A percentile compares a stretch with the other conserved stretches of the same genome.
phyloP scores from a whole-genome alignment of 495 filamentous ascomycete genomes.

The Alectoria sarmentosa region DNA sequence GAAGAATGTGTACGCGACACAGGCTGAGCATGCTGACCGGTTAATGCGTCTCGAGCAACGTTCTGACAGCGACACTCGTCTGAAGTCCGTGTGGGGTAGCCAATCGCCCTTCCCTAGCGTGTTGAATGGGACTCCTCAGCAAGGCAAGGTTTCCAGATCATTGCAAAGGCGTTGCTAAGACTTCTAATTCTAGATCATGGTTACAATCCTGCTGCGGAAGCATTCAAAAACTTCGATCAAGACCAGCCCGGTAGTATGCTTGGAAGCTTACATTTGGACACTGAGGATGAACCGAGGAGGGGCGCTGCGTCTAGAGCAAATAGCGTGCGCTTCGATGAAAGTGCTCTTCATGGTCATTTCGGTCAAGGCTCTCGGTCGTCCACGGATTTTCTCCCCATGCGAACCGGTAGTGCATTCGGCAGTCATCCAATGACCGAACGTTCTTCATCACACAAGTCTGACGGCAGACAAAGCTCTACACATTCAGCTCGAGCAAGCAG shows the following conservation, averaged over 20 bases:
- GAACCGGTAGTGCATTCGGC: conserved; percentile 75
- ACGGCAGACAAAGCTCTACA: conserved; percentile 87
- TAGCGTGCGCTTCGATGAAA: conserved; percentile 98
- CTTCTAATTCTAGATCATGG: conserved; percentile 50
- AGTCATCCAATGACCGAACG: conserved; percentile 82
- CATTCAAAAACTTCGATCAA: conserved; percentile 80
- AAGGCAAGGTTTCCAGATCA: conserved; percentile 42
- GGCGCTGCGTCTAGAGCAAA: conserved; percentile 83
- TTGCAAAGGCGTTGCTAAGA: conserved; percentile 19
- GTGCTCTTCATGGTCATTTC: conserved; percentile 85
- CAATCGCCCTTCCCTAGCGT: conserved; percentile 74
- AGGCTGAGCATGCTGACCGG: conserved; percentile 75
- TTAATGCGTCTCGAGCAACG: conserved; percentile 72
- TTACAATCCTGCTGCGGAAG: conserved; percentile 65
- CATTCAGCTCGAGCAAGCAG: conserved; percentile 76
- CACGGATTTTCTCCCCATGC: conserved; percentile 66
- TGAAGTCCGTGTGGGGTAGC: conserved; percentile 80
- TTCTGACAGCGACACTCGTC: conserved; percentile 70
- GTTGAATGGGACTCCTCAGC: conserved; percentile 58
- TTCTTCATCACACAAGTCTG: conserved; percentile 87
- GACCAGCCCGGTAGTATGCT: conserved; percentile 64
- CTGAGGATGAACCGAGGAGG: conserved; percentile 85
- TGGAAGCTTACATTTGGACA: conserved; percentile 69
- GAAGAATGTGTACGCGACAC: conserved; percentile 69
- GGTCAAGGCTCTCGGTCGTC: conserved; percentile 73